Conservation (phyloP, 1,139 yeast species). For the Taphrina pruni region DNA sequence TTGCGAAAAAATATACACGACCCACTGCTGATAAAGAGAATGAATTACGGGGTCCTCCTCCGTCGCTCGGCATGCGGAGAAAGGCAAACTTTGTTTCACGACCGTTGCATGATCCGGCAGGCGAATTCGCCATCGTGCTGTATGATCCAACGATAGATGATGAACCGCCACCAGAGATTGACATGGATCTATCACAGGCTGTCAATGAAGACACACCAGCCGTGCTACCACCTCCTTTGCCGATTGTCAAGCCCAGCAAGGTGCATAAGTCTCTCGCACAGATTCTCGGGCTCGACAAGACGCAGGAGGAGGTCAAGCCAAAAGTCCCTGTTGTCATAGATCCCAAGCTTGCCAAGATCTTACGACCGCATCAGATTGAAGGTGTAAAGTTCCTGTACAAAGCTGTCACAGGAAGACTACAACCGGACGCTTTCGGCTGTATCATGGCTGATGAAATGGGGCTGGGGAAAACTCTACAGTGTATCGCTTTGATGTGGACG, state of each 20-base stretch:
- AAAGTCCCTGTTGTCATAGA: constrained; percentile 97
- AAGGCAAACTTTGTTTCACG: constrained; percentile 76
- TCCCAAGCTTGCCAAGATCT: constrained; percentile 78
- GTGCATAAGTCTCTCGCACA: constrained; percentile 75
- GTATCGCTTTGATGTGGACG: constrained; percentile 94
- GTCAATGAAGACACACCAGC: constrained; percentile 28
- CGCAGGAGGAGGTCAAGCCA: constrained; percentile 62
- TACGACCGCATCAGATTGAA: constrained; percentile 95
- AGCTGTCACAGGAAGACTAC: constrained; percentile 88
- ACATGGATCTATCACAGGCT: constrained; percentile 30
- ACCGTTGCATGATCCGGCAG: constrained; percentile 90
- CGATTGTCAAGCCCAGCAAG: constrained; percentile 33
- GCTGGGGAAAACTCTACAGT: constrained; percentile 91
- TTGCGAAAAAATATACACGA: constrained; percentile 24
- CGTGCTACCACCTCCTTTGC: constrained; percentile 8
- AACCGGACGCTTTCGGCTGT: constrained; percentile 89
- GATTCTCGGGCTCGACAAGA: constrained; percentile 72
- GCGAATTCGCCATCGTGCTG: constrained; percentile 90
- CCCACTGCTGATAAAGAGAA: constrained; percentile 37
- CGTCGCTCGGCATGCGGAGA: constrained; percentile 79
- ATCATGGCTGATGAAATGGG: constrained; percentile 99
- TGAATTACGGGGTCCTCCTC: constrained; percentile 55
- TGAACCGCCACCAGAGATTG: constrained; percentile 34
- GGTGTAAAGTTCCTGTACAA: constrained; percentile 90
- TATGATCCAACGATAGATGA: constrained; percentile 92